Evolutionary conservation across 73 alveolate species (phyloP).

Genomic region (Paramecium biaurelia): DNA sequence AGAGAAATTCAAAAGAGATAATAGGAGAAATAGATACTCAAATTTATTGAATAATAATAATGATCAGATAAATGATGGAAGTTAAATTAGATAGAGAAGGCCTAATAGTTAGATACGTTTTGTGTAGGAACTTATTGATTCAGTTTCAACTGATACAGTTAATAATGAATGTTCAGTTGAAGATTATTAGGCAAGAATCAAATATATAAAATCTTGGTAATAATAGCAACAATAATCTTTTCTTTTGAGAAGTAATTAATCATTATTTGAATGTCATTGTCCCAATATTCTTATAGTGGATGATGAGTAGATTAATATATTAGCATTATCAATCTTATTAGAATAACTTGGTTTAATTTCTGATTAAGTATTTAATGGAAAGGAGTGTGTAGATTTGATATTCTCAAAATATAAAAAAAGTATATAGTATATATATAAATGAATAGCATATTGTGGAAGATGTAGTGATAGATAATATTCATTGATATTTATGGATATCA

Average conservation of each 20-base stretch:
- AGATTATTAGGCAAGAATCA: neutral
- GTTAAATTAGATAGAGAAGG: neutral
- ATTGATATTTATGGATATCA: slow-evolving; percentile 49
- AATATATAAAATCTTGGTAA: neutral
- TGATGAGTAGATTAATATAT: slow-evolving; percentile 43
- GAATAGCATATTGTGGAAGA: neutral
- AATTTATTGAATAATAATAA: neutral
- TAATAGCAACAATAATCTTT: neutral
- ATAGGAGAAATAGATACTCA: neutral
- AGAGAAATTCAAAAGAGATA: neutral
- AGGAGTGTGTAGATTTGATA: slow-evolving; percentile 22
- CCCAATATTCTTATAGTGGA: neutral
- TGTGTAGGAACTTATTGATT: neutral
- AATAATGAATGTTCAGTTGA: neutral
- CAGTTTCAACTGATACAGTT: neutral
- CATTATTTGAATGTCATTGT: neutral
- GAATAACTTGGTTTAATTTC: slow-evolving; percentile 4
- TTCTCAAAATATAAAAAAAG: neutral
- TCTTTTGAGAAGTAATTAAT: neutral
- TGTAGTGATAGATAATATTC: neutral
- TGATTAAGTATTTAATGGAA: slow-evolving; percentile 30
- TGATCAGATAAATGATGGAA: neutral
- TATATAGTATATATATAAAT: neutral
- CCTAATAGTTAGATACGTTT: neutral
- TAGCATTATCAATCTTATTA: neutral